Evolutionary conservation across 2,329 filamentous ascomycete species (phyloP).

Genomic region (Elsinoe batatas): DNA sequence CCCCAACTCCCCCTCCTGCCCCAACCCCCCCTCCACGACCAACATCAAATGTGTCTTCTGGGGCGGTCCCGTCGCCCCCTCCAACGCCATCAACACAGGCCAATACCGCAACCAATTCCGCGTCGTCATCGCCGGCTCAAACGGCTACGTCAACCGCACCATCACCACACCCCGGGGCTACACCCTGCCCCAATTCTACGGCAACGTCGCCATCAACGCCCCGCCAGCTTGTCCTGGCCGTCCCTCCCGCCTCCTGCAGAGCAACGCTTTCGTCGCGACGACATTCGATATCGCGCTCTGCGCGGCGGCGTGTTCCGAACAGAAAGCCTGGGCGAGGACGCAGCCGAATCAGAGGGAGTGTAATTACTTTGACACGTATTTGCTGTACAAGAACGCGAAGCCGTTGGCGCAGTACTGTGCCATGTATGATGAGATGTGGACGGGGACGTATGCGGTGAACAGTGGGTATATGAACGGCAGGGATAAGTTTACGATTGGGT

Average conservation of each 20-base stretch:
- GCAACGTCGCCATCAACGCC: conserved; percentile 24
- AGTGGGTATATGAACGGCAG: conserved; percentile 18
- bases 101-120: conserved; percentile 22
- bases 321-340: conserved; percentile 7
- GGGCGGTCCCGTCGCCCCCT: conserved; percentile 14
- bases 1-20: conserved; percentile 17
- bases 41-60: conserved; percentile 19
- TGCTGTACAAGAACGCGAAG: conserved; percentile 22
- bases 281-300: conserved; percentile 25
- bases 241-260: conserved; percentile 20
- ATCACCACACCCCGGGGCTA: conserved; percentile 21
- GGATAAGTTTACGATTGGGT: conserved; percentile 20
- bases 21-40: conserved; percentile 16
- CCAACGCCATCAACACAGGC: conserved; percentile 17
- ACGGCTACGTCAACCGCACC: conserved; percentile 24
- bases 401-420: conserved; percentile 23
- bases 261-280: conserved; percentile 19
- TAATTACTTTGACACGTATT: conserved; percentile 28
- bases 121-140: conserved; percentile 26
- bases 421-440: conserved; percentile 21
- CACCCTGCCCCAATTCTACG: conserved; percentile 17
- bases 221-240: conserved; percentile 23
- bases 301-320: conserved; percentile 20
- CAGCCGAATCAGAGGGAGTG: conserved; percentile 16
- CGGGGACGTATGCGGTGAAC: conserved; percentile 21